A percentile compares a stretch with the other conserved stretches of the same genome.
Conservation (phyloP, 805 yeast genomes). For the Saturnispora hagleri region DNA sequence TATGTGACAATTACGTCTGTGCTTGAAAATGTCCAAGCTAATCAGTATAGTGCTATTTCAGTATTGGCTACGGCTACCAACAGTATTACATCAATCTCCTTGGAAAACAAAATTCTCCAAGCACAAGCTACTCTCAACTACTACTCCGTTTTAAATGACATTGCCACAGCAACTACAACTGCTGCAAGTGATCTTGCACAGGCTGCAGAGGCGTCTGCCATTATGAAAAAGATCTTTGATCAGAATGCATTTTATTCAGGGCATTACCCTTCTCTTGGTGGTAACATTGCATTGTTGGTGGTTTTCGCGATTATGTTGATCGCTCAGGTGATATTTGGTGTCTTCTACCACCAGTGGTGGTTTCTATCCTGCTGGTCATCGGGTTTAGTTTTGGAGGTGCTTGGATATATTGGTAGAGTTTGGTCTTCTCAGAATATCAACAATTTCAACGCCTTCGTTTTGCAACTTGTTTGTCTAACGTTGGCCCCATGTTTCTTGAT, state of each 20-base stretch:
- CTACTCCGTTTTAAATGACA: conserved; percentile 16
- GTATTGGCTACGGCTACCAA: conserved; percentile 5
- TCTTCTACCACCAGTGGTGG: conserved; percentile 53
- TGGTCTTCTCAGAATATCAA: conserved; percentile 32
- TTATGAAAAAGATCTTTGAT: conserved; percentile 12
- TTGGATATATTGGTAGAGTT: conserved; percentile 60
- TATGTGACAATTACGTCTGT: conserved; percentile 14
- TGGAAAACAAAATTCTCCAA: conserved; percentile 10
- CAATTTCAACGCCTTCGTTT: conserved; percentile 36
- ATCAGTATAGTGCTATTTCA: conserved; percentile 1
- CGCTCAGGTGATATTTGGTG: conserved; percentile 34
- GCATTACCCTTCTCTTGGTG: conserved; percentile 42
- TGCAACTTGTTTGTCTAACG: conserved; percentile 63
- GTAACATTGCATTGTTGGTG: conserved; percentile 48
- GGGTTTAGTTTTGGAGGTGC: conserved; percentile 51
- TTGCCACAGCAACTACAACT: conserved; percentile 22
- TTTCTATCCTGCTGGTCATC: conserved; percentile 46
- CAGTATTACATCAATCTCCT: not conserved
- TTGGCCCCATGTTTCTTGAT: conserved; percentile 76
- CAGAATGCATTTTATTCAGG: conserved; percentile 28
- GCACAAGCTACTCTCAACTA: conserved; percentile 19
- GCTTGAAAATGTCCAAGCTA: conserved; percentile 3
- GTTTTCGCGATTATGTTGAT: conserved; percentile 42
- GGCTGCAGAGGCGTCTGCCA: conserved; percentile 19
- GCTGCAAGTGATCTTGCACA: conserved; percentile 13